Percentiles rank a stretch among this genome's conserved stretches.
These are phyloP conservation scores for Taxawa tesnikishii DNA, from an alignment of 2,329 filamentous ascomycete genomes.

Conservation along the genomic window DNA sequence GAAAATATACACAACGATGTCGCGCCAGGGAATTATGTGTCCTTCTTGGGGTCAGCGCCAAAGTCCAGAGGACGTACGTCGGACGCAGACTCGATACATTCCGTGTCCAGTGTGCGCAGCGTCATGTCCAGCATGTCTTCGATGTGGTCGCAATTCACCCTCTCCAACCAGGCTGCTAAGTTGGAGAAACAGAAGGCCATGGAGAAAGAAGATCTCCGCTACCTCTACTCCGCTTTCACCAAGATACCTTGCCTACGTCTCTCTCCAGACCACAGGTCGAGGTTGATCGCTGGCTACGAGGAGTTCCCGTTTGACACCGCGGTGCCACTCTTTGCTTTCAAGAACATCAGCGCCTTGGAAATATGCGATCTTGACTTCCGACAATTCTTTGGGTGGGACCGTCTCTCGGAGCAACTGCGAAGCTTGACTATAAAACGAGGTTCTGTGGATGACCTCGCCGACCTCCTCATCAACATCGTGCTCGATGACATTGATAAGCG, in stretches of 20 bases:
- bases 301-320: slow-evolving; percentile 97
- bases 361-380: slow-evolving; percentile 93
- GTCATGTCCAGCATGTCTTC: slow-evolving; percentile 96
- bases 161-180: slow-evolving; percentile 69
- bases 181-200: slow-evolving; percentile 83
- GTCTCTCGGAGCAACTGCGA: slow-evolving; percentile 78
- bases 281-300: slow-evolving; percentile 84
- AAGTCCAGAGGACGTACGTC: slow-evolving; percentile 66
- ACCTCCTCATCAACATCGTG: slow-evolving; percentile 85
- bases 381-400: slow-evolving; percentile 96
- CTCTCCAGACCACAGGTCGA: slow-evolving; percentile 84
- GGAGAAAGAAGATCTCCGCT: slow-evolving; percentile 77
- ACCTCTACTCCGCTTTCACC: slow-evolving; percentile 95
- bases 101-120: slow-evolving; percentile 90
- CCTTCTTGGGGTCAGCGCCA: slow-evolving; percentile 77
- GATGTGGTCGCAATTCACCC: slow-evolving; percentile 78
- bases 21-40: slow-evolving; percentile 85
- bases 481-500: slow-evolving; percentile 93
- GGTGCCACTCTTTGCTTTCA: slow-evolving; percentile 92
- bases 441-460: slow-evolving; percentile 76
- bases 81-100: slow-evolving; percentile 85
- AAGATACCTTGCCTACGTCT: slow-evolving; percentile 89
- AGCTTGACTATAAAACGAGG: slow-evolving; percentile 82
- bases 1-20: slow-evolving; percentile 88
- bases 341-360: slow-evolving; percentile 88